Conservation (phyloP, 306 rosid genomes). For the Ceratonia siliqua region DNA sequence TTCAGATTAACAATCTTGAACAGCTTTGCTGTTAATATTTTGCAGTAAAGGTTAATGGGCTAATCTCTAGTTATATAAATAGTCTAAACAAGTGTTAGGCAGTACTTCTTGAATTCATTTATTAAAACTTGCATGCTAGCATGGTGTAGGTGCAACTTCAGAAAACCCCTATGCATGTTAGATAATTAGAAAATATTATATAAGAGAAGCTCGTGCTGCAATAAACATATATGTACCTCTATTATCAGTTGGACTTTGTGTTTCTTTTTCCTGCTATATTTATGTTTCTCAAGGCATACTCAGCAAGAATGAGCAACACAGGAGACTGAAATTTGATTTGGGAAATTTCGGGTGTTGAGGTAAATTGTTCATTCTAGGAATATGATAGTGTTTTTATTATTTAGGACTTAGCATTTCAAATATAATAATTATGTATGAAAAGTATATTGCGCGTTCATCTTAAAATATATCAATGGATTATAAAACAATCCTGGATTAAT, state of each 20-base stretch:
- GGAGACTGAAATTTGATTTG: neutral
- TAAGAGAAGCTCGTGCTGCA: neutral
- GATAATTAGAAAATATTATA: neutral
- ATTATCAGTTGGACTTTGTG: neutral
- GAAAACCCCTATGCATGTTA: neutral
- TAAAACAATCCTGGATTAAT: no score
- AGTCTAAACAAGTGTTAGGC: conserved; percentile 9
- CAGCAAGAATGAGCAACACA: neutral
- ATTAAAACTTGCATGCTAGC: conserved; percentile 13
- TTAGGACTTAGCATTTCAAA: neutral
- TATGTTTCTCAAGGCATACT: neutral
- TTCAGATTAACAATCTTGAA: conserved; percentile 16
- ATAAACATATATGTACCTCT: neutral
- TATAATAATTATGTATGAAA: neutral
- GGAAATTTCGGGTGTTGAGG: neutral
- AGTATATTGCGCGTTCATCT: neutral
- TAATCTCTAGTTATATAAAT: conserved; percentile 16
- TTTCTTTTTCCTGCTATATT: neutral
- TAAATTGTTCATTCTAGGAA: no score
- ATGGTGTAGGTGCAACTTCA: neutral
- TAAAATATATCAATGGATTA: no score
- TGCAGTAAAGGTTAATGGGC: conserved; percentile 9
- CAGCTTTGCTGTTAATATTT: conserved; percentile 12
- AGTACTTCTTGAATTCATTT: conserved; percentile 4
- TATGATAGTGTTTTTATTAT: neutral